Evolutionary conservation across 768 basidiomycete genomes (phyloP).

Genomic region (Lepiota brunneoincarnata): DNA sequence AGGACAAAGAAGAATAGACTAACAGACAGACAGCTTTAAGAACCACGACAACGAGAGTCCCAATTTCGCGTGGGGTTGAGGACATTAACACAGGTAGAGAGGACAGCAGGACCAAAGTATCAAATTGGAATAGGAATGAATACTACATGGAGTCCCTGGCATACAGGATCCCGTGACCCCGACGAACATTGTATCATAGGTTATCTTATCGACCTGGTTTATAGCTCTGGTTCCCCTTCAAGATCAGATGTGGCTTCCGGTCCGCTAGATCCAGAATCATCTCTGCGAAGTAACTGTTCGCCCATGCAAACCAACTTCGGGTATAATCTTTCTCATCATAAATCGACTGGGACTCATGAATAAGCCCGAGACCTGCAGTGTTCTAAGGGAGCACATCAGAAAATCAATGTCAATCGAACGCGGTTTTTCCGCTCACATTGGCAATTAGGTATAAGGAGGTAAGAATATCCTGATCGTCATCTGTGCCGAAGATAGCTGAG

Average conservation of each 20-base stretch:
- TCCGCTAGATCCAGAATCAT: conserved; percentile 76
- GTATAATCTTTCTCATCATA: conserved; percentile 58
- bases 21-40: conserved; percentile 79
- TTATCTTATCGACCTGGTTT: conserved; percentile 35
- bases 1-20: conserved; percentile 19
- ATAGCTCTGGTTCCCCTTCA: conserved; percentile 55
- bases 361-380: conserved; percentile 71
- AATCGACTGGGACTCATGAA: conserved; percentile 73
- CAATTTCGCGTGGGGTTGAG: conserved; percentile 69
- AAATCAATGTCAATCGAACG: not conserved
- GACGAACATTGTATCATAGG: not conserved
- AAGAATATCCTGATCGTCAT: conserved; percentile 68
- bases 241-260: conserved; percentile 67
- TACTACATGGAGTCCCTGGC: conserved; percentile 1
- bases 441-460: conserved; percentile 60
- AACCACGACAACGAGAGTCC: conserved; percentile 91
- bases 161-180: conserved; percentile 12
- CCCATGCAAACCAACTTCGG: conserved; percentile 81
- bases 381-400: conserved; percentile 40
- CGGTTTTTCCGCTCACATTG: conserved; percentile 46
- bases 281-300: conserved; percentile 81
- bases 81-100: conserved; percentile 42
- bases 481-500: conserved; percentile 69
- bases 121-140: conserved; percentile 6
- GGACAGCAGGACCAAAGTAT: conserved; percentile 6